Evolutionary conservation across 176 grass and related monocot genomes (phyloP).

Genomic region (Carex scoparia): DNA sequence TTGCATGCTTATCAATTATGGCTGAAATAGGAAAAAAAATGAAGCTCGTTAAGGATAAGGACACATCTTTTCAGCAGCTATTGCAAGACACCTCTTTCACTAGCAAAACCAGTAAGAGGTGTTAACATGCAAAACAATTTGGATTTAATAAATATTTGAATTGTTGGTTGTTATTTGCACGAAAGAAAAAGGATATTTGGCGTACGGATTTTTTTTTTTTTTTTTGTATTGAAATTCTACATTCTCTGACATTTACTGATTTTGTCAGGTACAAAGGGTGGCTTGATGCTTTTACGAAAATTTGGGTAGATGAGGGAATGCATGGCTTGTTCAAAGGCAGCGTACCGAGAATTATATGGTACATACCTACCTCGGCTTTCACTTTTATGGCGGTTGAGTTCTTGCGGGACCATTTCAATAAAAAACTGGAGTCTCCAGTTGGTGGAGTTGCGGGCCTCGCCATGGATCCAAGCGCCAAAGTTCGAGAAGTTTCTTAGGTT

Average conservation of each 20-base stretch:
- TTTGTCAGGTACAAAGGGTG: slow-evolving; percentile 70
- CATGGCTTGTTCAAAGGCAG: slow-evolving; percentile 86
- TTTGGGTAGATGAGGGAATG: slow-evolving; percentile 62
- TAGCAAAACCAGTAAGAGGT: not conserved
- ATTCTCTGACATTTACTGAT: not conserved
- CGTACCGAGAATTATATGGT: slow-evolving; percentile 81
- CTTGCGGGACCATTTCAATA: slow-evolving; percentile 79
- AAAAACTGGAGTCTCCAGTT: slow-evolving; percentile 34
- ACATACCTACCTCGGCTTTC: slow-evolving; percentile 83
- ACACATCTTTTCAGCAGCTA: not conserved
- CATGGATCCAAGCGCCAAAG: slow-evolving; percentile 42
- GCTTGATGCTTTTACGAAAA: slow-evolving; percentile 79
- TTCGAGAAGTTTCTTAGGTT: slow-evolving; percentile 35
- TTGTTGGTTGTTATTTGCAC: not conserved
- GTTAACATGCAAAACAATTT: not conserved
- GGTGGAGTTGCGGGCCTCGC: slow-evolving; percentile 32
- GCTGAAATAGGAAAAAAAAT: not conserved
- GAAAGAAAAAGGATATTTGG: not conserved
- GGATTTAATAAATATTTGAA: not conserved
- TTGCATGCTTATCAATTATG: not conserved
- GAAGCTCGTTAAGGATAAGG: not conserved
- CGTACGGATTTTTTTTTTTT: too few relatives aligned
- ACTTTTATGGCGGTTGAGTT: slow-evolving; percentile 98
- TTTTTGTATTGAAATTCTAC: not conserved
- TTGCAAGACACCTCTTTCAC: not conserved